Conservation (phyloP, 352 stramenopile species). For the Phytopythium oedochilum region DNA sequence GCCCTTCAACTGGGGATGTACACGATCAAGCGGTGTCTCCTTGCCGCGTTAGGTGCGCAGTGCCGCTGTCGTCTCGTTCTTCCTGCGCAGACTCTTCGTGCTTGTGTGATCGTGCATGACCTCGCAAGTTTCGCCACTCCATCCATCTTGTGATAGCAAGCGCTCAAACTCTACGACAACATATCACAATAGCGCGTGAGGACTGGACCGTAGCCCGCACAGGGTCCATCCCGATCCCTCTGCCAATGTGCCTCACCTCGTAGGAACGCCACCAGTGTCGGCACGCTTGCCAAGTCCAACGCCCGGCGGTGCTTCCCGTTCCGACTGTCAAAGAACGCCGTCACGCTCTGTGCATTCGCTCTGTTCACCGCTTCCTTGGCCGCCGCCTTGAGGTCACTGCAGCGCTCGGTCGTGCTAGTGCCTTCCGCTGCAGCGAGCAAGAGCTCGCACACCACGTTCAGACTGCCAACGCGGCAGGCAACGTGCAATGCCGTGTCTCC, state of each 20-base stretch:
- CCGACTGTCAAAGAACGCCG: conserved; percentile 33
- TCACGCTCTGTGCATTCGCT: conserved; percentile 7
- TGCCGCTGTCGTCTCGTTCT: too few species aligned
- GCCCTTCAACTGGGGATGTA: too few species aligned
- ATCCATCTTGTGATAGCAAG: too few species aligned
- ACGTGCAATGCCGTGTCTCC: conserved; percentile 54
- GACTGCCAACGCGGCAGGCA: conserved; percentile 37
- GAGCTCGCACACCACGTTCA: conserved; percentile 35
- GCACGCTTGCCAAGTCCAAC: conserved; percentile 39
- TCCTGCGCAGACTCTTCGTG: too few species aligned
- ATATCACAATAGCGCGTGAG: too few species aligned
- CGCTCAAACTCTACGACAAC: too few species aligned
- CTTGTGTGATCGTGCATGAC: too few species aligned
- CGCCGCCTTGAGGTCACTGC: background rate
- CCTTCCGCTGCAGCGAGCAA: conserved; percentile 22
- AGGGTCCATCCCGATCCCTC: too few species aligned
- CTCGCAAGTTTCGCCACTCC: too few species aligned
- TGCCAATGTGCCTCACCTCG: too few species aligned
- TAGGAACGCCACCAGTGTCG: conserved; percentile 15
- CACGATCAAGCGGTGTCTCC: too few species aligned
- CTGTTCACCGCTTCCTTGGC: background rate
- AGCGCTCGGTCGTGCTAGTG: background rate
- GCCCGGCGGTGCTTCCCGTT: conserved; percentile 44
- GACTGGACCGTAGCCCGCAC: background rate
- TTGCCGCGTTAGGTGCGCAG: too few species aligned